These are phyloP conservation scores for Pseudogymnoascus sp. DNA, from an alignment of 2,329 filamentous ascomycete species.

Conservation along the genomic window DNA sequence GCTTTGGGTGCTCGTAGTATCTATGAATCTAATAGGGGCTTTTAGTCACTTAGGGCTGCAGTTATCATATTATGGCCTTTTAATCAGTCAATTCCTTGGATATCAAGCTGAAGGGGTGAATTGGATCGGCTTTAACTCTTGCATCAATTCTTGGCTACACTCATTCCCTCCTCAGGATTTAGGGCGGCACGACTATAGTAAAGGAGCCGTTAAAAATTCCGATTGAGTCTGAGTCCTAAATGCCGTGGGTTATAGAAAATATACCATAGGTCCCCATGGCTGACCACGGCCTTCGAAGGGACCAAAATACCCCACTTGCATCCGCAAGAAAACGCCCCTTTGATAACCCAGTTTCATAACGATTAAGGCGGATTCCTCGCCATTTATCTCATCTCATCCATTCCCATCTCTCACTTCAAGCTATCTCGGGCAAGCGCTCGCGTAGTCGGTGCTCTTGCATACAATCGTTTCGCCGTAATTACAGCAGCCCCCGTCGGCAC, in stretches of 20 bases:
- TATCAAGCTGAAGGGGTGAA: background rate
- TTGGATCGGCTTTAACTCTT: background rate
- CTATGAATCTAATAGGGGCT: background rate
- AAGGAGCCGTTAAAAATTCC: background rate
- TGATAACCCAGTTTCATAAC: background rate
- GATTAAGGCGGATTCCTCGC: background rate
- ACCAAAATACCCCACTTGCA: background rate
- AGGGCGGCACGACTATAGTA: background rate
- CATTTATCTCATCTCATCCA: background rate
- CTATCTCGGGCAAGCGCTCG: background rate
- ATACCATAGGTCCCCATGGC: background rate
- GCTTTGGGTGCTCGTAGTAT: background rate
- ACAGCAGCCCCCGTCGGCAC: background rate
- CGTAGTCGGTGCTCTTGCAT: background rate
- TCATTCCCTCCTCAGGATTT: background rate
- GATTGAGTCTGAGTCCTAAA: background rate
- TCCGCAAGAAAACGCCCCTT: background rate
- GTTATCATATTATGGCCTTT: background rate
- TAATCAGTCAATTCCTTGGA: background rate
- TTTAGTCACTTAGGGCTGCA: background rate
- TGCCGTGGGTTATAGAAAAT: background rate
- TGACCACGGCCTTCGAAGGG: background rate
- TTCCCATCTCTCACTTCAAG: background rate
- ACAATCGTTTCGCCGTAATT: background rate
- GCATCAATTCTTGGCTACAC: background rate